Percentiles rank a stretch among this genome's conserved stretches.
Evolutionary conservation across 768 basidiomycete species (phyloP).

Genomic region (Tephrocybe sp.): DNA sequence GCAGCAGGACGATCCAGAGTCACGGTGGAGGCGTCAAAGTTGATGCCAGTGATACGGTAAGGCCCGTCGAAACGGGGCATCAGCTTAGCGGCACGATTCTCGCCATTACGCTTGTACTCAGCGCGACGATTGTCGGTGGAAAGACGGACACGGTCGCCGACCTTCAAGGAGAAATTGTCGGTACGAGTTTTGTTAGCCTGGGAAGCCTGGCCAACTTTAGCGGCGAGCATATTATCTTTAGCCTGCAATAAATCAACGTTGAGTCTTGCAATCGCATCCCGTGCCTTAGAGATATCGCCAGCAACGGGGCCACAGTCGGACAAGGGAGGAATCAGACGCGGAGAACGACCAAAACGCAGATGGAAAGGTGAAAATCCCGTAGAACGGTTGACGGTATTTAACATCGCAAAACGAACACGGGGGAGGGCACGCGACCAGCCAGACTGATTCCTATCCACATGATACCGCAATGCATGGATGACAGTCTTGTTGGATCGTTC

Average conservation of each 20-base stretch:
- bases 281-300: not conserved
- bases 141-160: constrained; percentile 35
- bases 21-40: constrained; percentile 21
- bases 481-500: too few species aligned
- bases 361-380: constrained; percentile 34
- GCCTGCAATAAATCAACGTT: constrained; percentile 25
- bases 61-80: constrained; percentile 35
- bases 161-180: constrained; percentile 20
- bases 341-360: constrained; percentile 21
- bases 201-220: constrained; percentile 27
- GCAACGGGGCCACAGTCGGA: not conserved
- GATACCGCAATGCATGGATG: too few species aligned
- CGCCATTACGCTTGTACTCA: constrained; percentile 27
- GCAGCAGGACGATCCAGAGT: constrained; percentile 30
- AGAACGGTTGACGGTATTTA: constrained; percentile 30
- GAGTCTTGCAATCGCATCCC: not conserved
- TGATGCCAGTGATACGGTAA: constrained; percentile 13
- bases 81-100: constrained; percentile 37
- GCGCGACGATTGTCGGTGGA: constrained; percentile 28
- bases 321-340: constrained; percentile 26
- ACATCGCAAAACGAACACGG: constrained; percentile 27
- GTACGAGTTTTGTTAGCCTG: constrained; percentile 27
- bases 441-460: too few species aligned
- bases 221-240: constrained; percentile 25
- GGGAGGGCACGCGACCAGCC: constrained; percentile 30